phyloP scores from a whole-genome alignment of 1,284 basidiomycete species.

The Cryptococcus hybrid region DNA sequence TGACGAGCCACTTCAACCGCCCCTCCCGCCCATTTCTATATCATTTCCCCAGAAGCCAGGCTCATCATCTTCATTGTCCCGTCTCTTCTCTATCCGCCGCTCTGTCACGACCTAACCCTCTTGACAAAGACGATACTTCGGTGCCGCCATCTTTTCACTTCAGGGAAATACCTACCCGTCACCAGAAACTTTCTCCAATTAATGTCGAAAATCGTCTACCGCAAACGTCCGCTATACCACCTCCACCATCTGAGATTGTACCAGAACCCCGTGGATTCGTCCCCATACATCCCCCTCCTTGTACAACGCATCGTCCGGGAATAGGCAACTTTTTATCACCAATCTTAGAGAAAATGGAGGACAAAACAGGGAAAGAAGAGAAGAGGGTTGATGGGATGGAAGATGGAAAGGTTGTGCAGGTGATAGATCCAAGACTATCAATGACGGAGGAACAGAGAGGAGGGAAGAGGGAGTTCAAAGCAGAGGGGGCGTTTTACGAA shows the following conservation, averaged over 20 bases:
- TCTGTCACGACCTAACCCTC: slow-evolving; percentile 16
- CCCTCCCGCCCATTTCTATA: slow-evolving; percentile 18
- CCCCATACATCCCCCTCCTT: slow-evolving; percentile 25
- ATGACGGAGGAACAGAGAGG: slow-evolving; percentile 21
- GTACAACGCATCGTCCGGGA: slow-evolving; percentile 24
- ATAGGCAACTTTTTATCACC: slow-evolving; percentile 22
- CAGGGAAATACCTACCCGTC: slow-evolving; percentile 13
- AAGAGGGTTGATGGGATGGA: slow-evolving; percentile 39
- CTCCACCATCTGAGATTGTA: background rate
- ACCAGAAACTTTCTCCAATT: slow-evolving; percentile 5
- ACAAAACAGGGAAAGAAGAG: slow-evolving; percentile 18
- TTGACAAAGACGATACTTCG: background rate
- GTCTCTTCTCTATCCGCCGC: slow-evolving; percentile 51
- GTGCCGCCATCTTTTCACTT: slow-evolving; percentile 30
- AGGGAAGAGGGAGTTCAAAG: slow-evolving; percentile 33
- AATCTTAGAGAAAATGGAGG: slow-evolving; percentile 18
- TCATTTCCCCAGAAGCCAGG: slow-evolving; percentile 24
- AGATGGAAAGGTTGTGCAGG: slow-evolving; percentile 24
- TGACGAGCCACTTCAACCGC: slow-evolving; percentile 23
- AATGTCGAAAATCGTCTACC: slow-evolving; percentile 2
- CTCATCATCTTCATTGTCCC: slow-evolving; percentile 37
- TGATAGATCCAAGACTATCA: slow-evolving; percentile 33
- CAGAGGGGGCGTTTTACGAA: slow-evolving; percentile 26
- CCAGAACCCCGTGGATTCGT: slow-evolving; percentile 14
- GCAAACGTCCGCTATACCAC: background rate